Base-by-base conservation (phyloP, 192 early-diverging fungal species). In the Mortierella alpina region DNA sequence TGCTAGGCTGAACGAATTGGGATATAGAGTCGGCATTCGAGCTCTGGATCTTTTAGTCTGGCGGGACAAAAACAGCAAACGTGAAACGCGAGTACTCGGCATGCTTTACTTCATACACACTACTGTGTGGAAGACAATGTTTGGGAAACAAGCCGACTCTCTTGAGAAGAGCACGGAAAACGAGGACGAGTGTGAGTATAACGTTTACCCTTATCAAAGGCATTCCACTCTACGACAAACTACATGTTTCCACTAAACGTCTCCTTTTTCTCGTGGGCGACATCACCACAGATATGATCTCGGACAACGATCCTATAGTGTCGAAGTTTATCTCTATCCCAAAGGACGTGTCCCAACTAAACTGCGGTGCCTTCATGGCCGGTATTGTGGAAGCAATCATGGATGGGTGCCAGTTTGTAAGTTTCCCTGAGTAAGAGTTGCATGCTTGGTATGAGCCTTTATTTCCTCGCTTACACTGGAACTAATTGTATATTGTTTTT, bases 351-450 rank as follows among this genome's bases (percentile, higher is more conserved):
- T 90, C 96, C 22, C 91, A 92, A 42, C 90, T 99, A 44, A 98
- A 96, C 82, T 94, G 94, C 8, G 95, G 94, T 47, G 97, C 98
- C 6, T 99, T 97, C 77, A 86, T 98, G 64, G 97, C 95, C 49
- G 98, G 98, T 10, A 92, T 99, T 56, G 94, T 99, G 1, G 98
- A 99, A 82, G 96, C 97, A 7, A 92, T 97, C 18, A 86, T 97
- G 64, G 94, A 96, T 69, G 93, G 95, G 47, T 92, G 89, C 56
- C 94, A 95, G 82, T 98, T 98, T 72, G 95, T 95, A 87, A 86
- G 92, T 59, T 11, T 56, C 31, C 3, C 31, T 31, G 31, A 31
- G 3, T 3, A 59, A 12, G 42, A 15, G 14, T 62, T 76, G 11
- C 15, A 15, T 8, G 51, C n/a, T 22, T 50, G 6, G 31, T 31